phyloP scores from a whole-genome alignment of 306 rosid genomes.

The Trifolium subterraneum region DNA sequence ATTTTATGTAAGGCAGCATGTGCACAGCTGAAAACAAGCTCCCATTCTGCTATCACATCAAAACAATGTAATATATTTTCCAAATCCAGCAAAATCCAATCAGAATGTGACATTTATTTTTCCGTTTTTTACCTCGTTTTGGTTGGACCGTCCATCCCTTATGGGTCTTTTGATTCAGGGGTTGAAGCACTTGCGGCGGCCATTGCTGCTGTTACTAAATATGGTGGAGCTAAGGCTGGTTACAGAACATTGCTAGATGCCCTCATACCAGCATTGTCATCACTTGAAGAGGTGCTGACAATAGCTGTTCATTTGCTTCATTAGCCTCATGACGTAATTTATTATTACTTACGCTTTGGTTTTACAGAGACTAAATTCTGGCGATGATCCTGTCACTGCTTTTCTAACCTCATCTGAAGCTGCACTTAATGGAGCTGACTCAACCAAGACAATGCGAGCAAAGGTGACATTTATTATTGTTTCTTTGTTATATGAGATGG shows the following conservation, averaged over 20 bases:
- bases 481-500: constrained; percentile 13
- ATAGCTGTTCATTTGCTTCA: constrained; percentile 24
- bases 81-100: constrained; percentile 26
- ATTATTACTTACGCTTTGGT: constrained; percentile 40
- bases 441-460: constrained; percentile 86
- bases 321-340: constrained; percentile 33
- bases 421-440: constrained; percentile 84
- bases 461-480: constrained; percentile 57
- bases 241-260: constrained; percentile 93
- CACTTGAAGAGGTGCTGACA: constrained; percentile 73
- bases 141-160: constrained; percentile 28
- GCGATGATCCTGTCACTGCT: constrained; percentile 75
- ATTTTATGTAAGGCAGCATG: constrained; percentile 86
- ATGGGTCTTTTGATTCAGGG: constrained; percentile 66
- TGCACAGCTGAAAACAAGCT: constrained; percentile 64
- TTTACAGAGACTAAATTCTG: constrained; percentile 70
- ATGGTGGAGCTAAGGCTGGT: constrained; percentile 96
- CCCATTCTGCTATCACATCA: constrained; percentile 52
- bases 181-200: constrained; percentile 80
- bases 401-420: constrained; percentile 83
- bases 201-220: constrained; percentile 86
- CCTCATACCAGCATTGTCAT: constrained; percentile 79
- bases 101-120: constrained; percentile 3
- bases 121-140: constrained; percentile 3
- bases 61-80: constrained; percentile 66